A percentile compares a stretch with the other conserved stretches of the same genome.
These are phyloP conservation scores for Aspergillus conjunctus DNA, from an alignment of 495 filamentous ascomycete species.

Conservation along the genomic window DNA sequence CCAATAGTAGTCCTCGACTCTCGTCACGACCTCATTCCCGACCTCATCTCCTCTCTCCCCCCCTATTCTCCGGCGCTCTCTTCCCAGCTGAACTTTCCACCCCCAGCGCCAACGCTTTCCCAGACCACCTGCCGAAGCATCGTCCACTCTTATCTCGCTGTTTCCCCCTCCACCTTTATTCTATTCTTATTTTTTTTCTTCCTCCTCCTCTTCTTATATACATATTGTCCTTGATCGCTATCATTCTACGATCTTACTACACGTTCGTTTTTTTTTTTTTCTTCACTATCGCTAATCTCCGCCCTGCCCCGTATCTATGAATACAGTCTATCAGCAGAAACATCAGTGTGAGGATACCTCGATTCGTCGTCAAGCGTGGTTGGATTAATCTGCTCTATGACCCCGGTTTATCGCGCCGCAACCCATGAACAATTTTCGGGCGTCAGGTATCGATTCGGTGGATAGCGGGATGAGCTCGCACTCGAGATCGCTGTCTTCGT, in stretches of 20 bases:
- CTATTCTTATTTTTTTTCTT: conserved; percentile 6
- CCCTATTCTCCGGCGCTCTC: conserved; percentile 22
- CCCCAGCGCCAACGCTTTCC: conserved; percentile 3
- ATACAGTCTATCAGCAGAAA: conserved; percentile 8
- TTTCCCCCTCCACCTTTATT: conserved; percentile 2
- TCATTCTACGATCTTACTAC: neutral
- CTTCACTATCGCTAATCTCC: neutral
- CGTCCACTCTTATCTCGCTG: conserved; percentile 17
- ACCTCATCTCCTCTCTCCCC: conserved; percentile 11
- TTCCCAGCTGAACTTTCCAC: conserved; percentile 17
- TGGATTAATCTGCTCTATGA: conserved; percentile 20
- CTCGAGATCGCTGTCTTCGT: conserved; percentile 53
- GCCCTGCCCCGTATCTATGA: conserved; percentile 20
- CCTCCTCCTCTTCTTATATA: conserved; percentile 7
- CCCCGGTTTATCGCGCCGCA: conserved; percentile 19
- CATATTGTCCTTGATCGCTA: conserved; percentile 1
- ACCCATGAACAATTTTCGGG: conserved; percentile 36
- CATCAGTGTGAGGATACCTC: conserved; percentile 15
- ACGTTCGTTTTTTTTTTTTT: conserved; percentile 11
- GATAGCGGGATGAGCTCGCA: conserved; percentile 40
- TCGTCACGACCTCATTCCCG: neutral
- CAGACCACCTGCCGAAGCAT: conserved; percentile 20
- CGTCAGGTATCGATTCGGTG: conserved; percentile 35
- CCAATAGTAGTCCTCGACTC: neutral
- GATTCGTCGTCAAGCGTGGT: conserved; percentile 20